Evolutionary conservation across 495 filamentous ascomycete species (phyloP), one percentile per base, ranked within the genome.

Genomic region (Xylaria nigripes): DNA sequence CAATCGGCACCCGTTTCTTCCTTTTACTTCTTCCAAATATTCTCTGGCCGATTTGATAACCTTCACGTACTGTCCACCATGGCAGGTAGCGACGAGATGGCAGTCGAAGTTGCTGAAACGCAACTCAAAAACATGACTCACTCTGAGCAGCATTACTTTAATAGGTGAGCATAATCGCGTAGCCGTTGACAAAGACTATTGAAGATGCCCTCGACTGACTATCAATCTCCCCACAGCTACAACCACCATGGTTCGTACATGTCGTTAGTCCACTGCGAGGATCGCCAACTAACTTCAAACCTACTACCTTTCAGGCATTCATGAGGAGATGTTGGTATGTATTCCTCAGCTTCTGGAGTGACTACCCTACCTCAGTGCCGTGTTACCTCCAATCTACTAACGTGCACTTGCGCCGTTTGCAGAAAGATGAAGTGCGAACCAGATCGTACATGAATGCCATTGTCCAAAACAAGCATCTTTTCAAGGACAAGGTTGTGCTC

Each of bases 401-500:
- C 45, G 48, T 47, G 44, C 36, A 50, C 42, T 42, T 43, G 48
- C 29, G 40, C 25, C 6, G 25, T 36, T 10, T 57, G 45, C 68
- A 95, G 89, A 96, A 95, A 86, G 93, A 98, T 78, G 94, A 97
- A 74, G 90, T 98, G 51, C 86, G 93, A 30, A 98, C 93, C 18
- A 81, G 81, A 64, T 93, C 89, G 16, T 98, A 98, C 76, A 90
- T 93, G 72, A 90, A 97, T 71, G 83, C 93, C 15, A 97, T 98
- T 65, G 87, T 95, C 64, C 89, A 89, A 45, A 90, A 96, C 73
- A 91, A 94, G 74, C 79, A 90, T 59, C 70, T 96, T 6, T 96
- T 96, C 72, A 84, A 86, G 69, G 86, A 86, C 67, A 94, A 94
- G 75, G 79, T 89, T 45, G 89, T 96, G 27, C 81, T 96, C 38